These are phyloP conservation scores for Aquilaria yunnanensis DNA, from an alignment of 345 rosid genomes.

Conservation along the genomic window DNA sequence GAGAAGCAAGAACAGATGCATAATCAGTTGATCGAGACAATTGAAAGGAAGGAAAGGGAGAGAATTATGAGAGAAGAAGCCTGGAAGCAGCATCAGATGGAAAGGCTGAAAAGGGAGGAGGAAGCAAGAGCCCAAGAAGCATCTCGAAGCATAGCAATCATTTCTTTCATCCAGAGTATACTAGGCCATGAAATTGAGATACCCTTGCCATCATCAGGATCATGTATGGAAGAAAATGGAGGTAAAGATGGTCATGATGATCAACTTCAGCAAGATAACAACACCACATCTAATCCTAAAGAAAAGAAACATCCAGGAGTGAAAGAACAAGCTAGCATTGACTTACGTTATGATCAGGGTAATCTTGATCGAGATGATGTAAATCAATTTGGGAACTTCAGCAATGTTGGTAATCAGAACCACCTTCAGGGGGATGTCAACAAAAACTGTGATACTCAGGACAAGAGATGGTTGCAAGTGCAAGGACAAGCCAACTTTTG, in stretches of 20 bases:
- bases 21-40: conserved; percentile 50
- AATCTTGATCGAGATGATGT: too few species aligned
- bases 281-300: not conserved
- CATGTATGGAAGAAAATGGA: conserved; percentile 18
- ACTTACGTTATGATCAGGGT: too few species aligned
- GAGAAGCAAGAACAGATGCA: conserved; percentile 79
- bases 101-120: conserved; percentile 52
- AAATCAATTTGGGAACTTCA: too few species aligned
- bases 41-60: conserved; percentile 68
- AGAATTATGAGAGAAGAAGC: conserved; percentile 63
- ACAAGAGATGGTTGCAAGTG: conserved; percentile 24
- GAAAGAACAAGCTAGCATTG: not conserved
- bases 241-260: conserved; percentile 13
- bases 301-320: conserved; percentile 25
- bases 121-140: conserved; percentile 49
- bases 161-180: conserved; percentile 47
- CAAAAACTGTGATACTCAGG: not conserved
- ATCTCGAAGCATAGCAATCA: conserved; percentile 49
- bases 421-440: conserved; percentile 15
- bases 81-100: conserved; percentile 64
- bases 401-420: conserved; percentile 10
- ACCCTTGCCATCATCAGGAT: conserved; percentile 17
- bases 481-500: not conserved
- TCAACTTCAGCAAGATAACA: conserved; percentile 17
- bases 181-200: conserved; percentile 35